Evolutionary conservation across 139 green algal species (phyloP), one percentile per base, ranked within the genome.

Genomic region (Coelastrella sp.): DNA sequence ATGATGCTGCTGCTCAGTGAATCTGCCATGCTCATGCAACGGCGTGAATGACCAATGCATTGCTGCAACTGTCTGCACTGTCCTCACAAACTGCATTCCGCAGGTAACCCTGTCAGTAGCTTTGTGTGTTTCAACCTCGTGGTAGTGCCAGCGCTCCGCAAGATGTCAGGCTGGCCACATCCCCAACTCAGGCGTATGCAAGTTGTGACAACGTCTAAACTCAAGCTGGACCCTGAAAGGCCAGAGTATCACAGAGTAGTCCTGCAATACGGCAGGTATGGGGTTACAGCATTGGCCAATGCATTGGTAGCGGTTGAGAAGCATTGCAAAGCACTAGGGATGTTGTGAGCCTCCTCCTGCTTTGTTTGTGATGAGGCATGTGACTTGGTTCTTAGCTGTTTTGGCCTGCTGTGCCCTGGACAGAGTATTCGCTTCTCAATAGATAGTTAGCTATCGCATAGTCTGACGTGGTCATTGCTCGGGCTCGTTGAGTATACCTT

Each of bases 101-200:
- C 92, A 94, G 97, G 96, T 74, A 99, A 99, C 94, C 97, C 97
- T 3, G 97, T 98, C 5, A 97, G 94, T 93, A 95, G 91, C 77
- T 97, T 98, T 74, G 98, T 99, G 13, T 99, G 97, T 82, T 99
- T 99, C 96, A 89, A 97, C 91, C 95, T 99, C 16, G 93, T 98
- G 16, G 97, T 97, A 5, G 88, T 77, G 23, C 81, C 81, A 14
- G 83, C 83, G 22, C 68, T 88, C 47, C 94, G 96, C 23, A 96
- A 97, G 92, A 92, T 99, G 90, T 90, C 92, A 56, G 98, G 97
- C 66, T 98, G 94, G 95, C 57, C 88, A 83, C 83, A 96, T 5
- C 96, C 97, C 0, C 11, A 60, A 20, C 94, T 97, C 86, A 90
- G 96, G 57, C 94, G 97, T 10, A 89, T 99, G 82, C 93, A 97